Base-by-base conservation (phyloP, 306 rosid species). In the Cyclanthera cordifolia region DNA sequence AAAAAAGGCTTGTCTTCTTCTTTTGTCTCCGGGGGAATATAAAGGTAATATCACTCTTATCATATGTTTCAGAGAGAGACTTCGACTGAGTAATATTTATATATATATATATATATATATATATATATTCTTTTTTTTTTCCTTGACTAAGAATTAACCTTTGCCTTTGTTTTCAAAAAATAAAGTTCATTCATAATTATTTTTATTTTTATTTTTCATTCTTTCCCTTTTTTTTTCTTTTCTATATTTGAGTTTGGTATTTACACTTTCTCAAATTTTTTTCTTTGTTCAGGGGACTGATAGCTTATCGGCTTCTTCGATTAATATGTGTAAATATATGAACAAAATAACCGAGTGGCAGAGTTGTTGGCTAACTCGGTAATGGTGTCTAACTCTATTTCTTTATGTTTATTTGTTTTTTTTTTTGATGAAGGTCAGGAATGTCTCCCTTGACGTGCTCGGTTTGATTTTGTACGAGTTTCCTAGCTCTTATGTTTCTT, bases 41-140 rank as follows among this genome's bases (percentile, higher is more conserved):
- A 64, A 64, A 58, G 66, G 53, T 41, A 39, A 64, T 64, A 41
- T 64, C 70, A 39, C 70, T 64, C 70, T 41, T 64, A 64, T 64
- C 70, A 64, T 64, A 43, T 23, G 70, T 43, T 1, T 41, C 6
- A 12, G 53, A 64, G 70, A 21, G 37, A 64, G 53, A 43, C 70
- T 5, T 64, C 53, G 0, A 43, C 12, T 43, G 1, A 34, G 8
- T 34, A 60, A 34, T 39, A 34, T 63, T 14, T 56, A 56, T 56
- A 56, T 27, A 55, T 55, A 24, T 50, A 50, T 50, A 50, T 50
- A 0, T 50, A 8, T 53, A 0, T 3, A 0, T 43, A 0, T 43
- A 10, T 43, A 0, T 43, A 10, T 45, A 0, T 5, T 24, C 5
- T 1, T 25, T 55, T 4, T 5, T 24, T 12, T 4, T 24, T 54